A percentile compares a stretch with the other conserved stretches of the same genome.
Evolutionary conservation across 345 rosid species (phyloP).

Genomic region (Eucalyptus cladocalyx): DNA sequence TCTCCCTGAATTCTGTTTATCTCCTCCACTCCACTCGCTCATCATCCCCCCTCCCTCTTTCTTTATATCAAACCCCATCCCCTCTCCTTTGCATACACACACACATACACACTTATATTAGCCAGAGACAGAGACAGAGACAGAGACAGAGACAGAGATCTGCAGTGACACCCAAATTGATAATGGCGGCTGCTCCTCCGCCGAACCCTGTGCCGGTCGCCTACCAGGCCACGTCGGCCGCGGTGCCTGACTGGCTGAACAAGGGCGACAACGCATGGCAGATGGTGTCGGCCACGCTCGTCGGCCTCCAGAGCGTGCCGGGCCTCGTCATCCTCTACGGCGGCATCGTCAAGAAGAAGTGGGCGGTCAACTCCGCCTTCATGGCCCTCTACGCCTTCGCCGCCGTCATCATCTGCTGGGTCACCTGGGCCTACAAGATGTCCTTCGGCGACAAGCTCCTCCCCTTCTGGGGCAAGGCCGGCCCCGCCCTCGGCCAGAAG

Average conservation of each 20-base stretch:
- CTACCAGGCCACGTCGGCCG: background rate
- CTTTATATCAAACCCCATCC: background rate
- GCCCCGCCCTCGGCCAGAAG: slow-evolving; percentile 6
- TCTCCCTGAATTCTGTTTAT: background rate
- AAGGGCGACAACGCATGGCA: slow-evolving; percentile 44
- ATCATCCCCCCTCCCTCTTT: background rate
- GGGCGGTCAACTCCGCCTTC: slow-evolving; percentile 35
- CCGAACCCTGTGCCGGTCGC: background rate
- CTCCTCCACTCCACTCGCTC: background rate
- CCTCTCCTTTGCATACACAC: background rate
- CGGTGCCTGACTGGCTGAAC: slow-evolving; percentile 28
- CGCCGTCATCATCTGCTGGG: slow-evolving; percentile 26
- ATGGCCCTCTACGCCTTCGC: slow-evolving; percentile 39
- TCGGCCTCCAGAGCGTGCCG: slow-evolving; percentile 28
- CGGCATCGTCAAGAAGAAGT: slow-evolving; percentile 23
- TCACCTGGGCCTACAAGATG: slow-evolving; percentile 22
- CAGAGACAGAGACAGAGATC: background rate
- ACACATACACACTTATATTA: too few relatives aligned
- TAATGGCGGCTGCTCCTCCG: background rate
- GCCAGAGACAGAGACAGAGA: background rate
- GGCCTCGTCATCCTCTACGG: slow-evolving; percentile 32
- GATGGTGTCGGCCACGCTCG: slow-evolving; percentile 28
- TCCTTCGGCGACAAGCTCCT: slow-evolving; percentile 10
- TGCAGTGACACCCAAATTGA: background rate
- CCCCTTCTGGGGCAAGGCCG: slow-evolving; percentile 6